These are phyloP conservation scores for Plasmodium yoelii DNA, from an alignment of 169 alveolate species.

Conservation along the genomic window DNA sequence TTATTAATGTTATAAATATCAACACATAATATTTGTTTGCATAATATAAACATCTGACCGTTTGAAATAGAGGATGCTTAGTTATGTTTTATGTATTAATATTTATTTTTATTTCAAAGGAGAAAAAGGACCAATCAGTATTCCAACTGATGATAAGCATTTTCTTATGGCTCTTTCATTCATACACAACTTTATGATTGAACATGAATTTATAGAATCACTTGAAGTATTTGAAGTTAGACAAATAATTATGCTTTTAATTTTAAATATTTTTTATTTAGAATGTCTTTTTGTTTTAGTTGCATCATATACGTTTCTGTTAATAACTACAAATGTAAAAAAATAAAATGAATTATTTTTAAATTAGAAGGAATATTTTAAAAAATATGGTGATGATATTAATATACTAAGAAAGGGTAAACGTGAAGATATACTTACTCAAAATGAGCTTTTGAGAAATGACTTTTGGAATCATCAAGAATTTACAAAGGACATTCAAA, in stretches of 20 bases:
- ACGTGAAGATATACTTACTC: slow-evolving; percentile 61
- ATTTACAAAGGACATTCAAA: slow-evolving; percentile 62
- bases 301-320: not conserved
- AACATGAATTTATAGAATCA: slow-evolving; percentile 61
- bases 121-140: slow-evolving; percentile 37
- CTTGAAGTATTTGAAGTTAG: slow-evolving; percentile 75
- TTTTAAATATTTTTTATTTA: slow-evolving; percentile 7
- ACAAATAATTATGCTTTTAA: slow-evolving; percentile 3
- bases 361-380: slow-evolving; percentile 60
- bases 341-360: slow-evolving; percentile 26
- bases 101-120: slow-evolving; percentile 26
- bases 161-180: slow-evolving; percentile 60
- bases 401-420: slow-evolving; percentile 39
- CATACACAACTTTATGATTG: slow-evolving; percentile 65
- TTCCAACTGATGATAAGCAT: slow-evolving; percentile 50
- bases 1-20: not conserved
- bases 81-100: slow-evolving; percentile 19
- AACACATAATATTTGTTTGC: no score
- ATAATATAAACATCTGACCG: no score
- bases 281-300: slow-evolving; percentile 13
- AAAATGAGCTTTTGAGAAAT: slow-evolving; percentile 66
- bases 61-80: no score
- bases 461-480: slow-evolving; percentile 70
- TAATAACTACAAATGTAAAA: slow-evolving; percentile 9
- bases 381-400: slow-evolving; percentile 56